These are phyloP conservation scores for Penicillium goetzii DNA, from an alignment of 495 filamentous ascomycete genomes.

Conservation along the genomic window DNA sequence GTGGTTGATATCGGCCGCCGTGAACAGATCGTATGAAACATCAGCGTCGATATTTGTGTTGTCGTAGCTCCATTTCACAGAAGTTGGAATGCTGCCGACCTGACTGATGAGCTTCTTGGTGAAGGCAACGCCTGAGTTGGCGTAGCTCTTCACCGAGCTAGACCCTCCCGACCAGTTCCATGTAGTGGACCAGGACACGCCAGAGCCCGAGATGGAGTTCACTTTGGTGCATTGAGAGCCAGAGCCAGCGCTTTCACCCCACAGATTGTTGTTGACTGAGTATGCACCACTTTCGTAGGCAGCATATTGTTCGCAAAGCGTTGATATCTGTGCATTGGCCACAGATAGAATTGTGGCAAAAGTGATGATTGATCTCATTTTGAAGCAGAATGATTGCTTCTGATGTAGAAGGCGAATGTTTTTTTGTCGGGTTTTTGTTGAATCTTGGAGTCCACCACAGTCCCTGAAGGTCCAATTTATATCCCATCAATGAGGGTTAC, in stretches of 20 bases:
- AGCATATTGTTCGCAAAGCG: conserved; percentile 1
- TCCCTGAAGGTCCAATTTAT: not conserved
- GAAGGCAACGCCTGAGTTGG: conserved; percentile 36
- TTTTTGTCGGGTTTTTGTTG: not conserved
- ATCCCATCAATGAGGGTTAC: not conserved
- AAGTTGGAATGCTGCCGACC: conserved; percentile 42
- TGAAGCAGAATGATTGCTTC: not conserved
- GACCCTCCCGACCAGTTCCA: conserved; percentile 50
- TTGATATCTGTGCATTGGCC: not conserved
- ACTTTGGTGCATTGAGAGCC: conserved; percentile 51
- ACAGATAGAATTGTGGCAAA: not conserved
- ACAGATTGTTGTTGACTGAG: conserved; percentile 52
- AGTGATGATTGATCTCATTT: not conserved
- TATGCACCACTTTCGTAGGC: conserved; percentile 26
- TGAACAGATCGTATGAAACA: conserved; percentile 55
- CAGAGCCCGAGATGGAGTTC: conserved; percentile 32
- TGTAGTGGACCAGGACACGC: conserved; percentile 41
- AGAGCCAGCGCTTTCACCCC: conserved; percentile 40
- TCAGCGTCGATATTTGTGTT: conserved; percentile 45
- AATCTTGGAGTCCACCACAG: not conserved
- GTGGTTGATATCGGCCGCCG: conserved; percentile 48
- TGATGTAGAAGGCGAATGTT: not conserved
- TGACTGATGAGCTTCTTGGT: conserved; percentile 39
- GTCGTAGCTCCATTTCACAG: conserved; percentile 44
- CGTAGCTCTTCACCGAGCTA: conserved; percentile 51